phyloP scores from a whole-genome alignment of 2,329 filamentous ascomycete species.

The Penicillium sp. region DNA sequence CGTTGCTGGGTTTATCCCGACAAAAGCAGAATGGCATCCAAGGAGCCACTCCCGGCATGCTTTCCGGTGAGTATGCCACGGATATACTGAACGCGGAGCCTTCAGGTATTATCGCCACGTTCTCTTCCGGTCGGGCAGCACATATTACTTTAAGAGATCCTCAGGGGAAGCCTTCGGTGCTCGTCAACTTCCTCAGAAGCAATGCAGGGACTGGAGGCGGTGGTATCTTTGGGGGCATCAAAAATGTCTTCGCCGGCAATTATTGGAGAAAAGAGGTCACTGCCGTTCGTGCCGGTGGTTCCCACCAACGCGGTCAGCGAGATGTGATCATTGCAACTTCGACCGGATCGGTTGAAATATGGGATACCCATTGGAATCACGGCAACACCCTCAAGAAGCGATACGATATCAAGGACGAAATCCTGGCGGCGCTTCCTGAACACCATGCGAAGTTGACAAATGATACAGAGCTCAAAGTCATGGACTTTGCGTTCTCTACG shows the following conservation, averaged over 20 bases:
- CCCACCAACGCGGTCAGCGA: constrained; percentile 74
- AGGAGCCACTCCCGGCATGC: constrained; percentile 68
- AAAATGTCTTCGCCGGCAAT: constrained; percentile 69
- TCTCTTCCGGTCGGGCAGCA: constrained; percentile 81
- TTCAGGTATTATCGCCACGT: constrained; percentile 78
- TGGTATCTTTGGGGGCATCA: constrained; percentile 78
- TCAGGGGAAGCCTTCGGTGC: constrained; percentile 80
- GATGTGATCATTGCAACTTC: constrained; percentile 77
- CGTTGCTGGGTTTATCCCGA: constrained; percentile 77
- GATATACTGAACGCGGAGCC: constrained; percentile 81
- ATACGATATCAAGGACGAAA: constrained; percentile 64
- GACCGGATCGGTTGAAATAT: constrained; percentile 75
- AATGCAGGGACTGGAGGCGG: constrained; percentile 55
- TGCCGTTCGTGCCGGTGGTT: constrained; percentile 72
- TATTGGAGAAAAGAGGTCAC: constrained; percentile 74
- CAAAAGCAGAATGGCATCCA: constrained; percentile 80
- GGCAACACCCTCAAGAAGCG: constrained; percentile 74
- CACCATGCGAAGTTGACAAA: constrained; percentile 53
- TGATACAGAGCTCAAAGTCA: constrained; percentile 64
- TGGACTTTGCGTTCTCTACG: constrained; percentile 71
- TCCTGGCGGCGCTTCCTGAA: constrained; percentile 62
- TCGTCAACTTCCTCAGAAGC: constrained; percentile 71
- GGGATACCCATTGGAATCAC: constrained; percentile 86
- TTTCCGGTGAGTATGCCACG: constrained; percentile 73
- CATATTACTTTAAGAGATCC: constrained; percentile 83